phyloP scores from a whole-genome alignment of 192 early-diverging fungal genomes.

The Phycomyces blakesleeanus region DNA sequence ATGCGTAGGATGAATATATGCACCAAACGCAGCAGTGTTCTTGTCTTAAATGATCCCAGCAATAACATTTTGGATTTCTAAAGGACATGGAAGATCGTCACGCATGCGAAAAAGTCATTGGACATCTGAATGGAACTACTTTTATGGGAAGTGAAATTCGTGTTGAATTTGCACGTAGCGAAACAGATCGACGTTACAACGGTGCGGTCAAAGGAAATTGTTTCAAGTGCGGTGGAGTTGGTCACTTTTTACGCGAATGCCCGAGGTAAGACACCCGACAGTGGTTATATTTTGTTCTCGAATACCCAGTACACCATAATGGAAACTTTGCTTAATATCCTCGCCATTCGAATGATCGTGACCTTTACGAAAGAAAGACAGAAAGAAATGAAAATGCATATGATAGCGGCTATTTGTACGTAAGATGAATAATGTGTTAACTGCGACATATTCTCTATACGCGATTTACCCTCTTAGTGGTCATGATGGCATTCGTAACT shows the following conservation, averaged over 20 bases:
- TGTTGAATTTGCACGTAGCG: neutral
- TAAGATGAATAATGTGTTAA: neutral
- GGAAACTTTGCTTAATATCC: too few species aligned
- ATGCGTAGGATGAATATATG: neutral
- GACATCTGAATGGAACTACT: neutral
- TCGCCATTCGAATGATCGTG: too few species aligned
- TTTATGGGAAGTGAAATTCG: neutral
- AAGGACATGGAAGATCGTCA: constrained; percentile 4
- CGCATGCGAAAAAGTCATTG: neutral
- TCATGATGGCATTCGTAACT: neutral
- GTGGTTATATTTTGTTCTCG: neutral
- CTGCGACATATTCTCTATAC: neutral
- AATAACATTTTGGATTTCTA: constrained; percentile 3
- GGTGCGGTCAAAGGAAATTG: neutral
- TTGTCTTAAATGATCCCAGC: neutral
- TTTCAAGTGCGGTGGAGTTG: neutral
- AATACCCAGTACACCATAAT: neutral
- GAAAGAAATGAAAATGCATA: too few species aligned
- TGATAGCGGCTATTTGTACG: too few species aligned
- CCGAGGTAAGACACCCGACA: neutral
- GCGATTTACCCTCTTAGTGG: neutral
- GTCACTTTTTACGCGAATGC: constrained; percentile 2
- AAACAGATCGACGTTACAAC: neutral
- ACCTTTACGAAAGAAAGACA: too few species aligned
- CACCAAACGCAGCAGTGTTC: constrained; percentile 1